Evolutionary conservation across 225 moss, liverwort and hornwort genomes (phyloP), one percentile per base, ranked within the genome.

Genomic region (Sphagnum contortum): DNA sequence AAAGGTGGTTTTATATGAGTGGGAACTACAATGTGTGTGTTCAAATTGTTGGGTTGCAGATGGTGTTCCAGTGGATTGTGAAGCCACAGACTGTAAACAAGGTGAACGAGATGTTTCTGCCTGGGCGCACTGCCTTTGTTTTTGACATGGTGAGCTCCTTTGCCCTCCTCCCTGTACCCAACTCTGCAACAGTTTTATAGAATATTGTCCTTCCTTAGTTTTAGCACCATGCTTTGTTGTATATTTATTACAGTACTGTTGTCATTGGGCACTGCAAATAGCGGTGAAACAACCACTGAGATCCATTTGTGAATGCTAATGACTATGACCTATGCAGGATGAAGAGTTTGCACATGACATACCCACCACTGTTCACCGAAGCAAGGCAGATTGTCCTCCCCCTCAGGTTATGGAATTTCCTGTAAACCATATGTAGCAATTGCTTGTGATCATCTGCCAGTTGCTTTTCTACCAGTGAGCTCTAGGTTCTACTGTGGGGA

Each of bases 291-390:
- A 29, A 29, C 29, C 29, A 29, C 29, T 29, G 0, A 29, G 29
- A 29, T 29, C 29, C 29, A 29, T 29, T 29, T 29, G 29, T 29
- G 29, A 29, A 29, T 29, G 29, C 29, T 29, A 29, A 29, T 29
- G 29, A 29, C 29, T 29, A 29, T 29, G 29, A 29, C 29, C 29
- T 29, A 29, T 29, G 29, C 52, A 98, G 98, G 98, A 98, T 71
- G 96, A 93, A 48, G 98, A 98, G 70, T 89, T 91, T 57, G 70
- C 91, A 8, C 93, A 98, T 71, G 98, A 98, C 63, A 91, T 98
- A 66, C 98, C 98, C 68, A 98, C 98, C 50, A 98, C 98, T 76
- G 93, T 98, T 12, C 93, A 93, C 66, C 80, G 91, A 60, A 98
- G 98, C 73, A 98, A 93, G 83, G 93, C 89, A 60, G 98, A 98